phyloP scores from a whole-genome alignment of 2,329 filamentous ascomycete genomes.

The Thelonectria blattea region DNA sequence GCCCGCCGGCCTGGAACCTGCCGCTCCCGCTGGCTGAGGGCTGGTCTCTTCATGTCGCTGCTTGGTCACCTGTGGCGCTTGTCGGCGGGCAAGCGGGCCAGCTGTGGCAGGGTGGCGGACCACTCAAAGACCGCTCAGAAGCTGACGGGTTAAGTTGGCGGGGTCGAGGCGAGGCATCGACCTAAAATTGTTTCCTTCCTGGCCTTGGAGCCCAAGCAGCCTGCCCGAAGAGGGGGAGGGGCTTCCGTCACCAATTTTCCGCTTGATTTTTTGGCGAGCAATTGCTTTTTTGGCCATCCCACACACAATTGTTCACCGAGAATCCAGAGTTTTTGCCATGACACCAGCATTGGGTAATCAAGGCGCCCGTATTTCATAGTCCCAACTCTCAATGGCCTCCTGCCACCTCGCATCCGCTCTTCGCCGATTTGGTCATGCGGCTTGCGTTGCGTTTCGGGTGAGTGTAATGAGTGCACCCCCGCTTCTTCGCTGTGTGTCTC shows the following conservation, averaged over 20 bases:
- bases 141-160: not conserved
- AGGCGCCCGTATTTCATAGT: not conserved
- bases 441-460: not conserved
- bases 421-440: not conserved
- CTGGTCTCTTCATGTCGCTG: slow-evolving; percentile 1
- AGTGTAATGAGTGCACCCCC: not conserved
- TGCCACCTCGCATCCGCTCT: not conserved
- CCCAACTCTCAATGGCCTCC: not conserved
- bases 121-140: slow-evolving; percentile 12
- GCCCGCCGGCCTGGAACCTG: slow-evolving; percentile 3
- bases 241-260: not conserved
- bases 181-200: too few relatives aligned
- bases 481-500: not conserved
- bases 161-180: slow-evolving; percentile 16
- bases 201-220: not conserved
- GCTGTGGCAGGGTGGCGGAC: slow-evolving; percentile 10
- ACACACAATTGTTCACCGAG: not conserved
- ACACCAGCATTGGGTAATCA: not conserved
- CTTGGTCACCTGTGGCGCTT: slow-evolving; percentile 7
- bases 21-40: not conserved
- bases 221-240: not conserved
- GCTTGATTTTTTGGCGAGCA: not conserved
- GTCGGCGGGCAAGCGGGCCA: slow-evolving; percentile 9
- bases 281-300: not conserved
- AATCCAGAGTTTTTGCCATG: not conserved